Evolutionary conservation across 768 basidiomycete species (phyloP), one percentile per base, ranked within the genome.

Genomic region (Lactifluus pinguis): DNA sequence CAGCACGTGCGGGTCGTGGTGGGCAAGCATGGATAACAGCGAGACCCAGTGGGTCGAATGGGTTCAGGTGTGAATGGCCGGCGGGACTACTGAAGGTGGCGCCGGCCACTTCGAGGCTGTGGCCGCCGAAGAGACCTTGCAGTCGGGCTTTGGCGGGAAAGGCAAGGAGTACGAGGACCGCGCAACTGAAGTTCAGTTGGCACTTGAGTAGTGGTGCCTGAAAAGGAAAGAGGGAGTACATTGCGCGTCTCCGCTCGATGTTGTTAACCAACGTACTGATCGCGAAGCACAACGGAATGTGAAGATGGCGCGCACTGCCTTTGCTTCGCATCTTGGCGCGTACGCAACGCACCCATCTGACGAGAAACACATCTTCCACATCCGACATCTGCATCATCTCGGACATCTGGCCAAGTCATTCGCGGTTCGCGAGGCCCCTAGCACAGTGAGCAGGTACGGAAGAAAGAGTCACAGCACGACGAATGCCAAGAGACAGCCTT

Each of bases 331-430:
- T 72, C 85, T 98, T 77, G 83, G 95, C 56, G 97, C 97, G 0
- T 99, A 98, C 72, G 88, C 97, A 34, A 99, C 97, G 0, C 97
- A 99, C 74, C 95, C 97, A 0, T 82, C 89, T 15, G 85, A 86
- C 62, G 97, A 98, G 72, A 99, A 98, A 69, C 86, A 92, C 65
- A 91, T 98, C 55, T 99, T 99, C 77, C 95, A 98, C 72, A 85
- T 98, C 61, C 88, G 89, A 15, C 84, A 95, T 70, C 79, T 98
- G 9, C 97, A 99, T 70, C 80, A n/a, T n/a, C n/a, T 97, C 48
- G 97, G 97, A 1, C 97, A 99, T 76, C 74, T 92, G 49, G 92
- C 94, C 15, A 95, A 95, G 72, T 83, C 92, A 1, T 95, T 95
- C 68, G 90, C 89, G 1, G 77, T 95, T 64, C 87, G 93, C 34